A percentile compares a stretch with the other conserved stretches of the same genome.
Evolutionary conservation across 2,329 filamentous ascomycete species (phyloP).

Genomic region (Erysiphe pisi): DNA sequence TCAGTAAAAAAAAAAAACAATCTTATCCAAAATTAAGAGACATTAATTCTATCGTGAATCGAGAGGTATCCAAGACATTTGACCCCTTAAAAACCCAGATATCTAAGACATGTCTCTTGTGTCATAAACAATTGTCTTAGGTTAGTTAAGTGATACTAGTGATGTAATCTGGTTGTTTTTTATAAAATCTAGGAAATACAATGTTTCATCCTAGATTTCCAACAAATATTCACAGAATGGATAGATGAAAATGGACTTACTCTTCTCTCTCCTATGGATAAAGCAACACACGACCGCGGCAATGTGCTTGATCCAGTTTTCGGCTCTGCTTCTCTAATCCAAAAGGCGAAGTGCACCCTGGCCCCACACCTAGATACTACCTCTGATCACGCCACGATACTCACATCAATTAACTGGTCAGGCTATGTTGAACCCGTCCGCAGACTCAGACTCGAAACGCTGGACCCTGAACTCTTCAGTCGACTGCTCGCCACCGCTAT

Average conservation of each 20-base stretch:
- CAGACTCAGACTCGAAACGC: constrained; percentile 7
- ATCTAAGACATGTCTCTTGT: no score
- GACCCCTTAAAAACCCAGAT: no score
- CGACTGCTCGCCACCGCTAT: constrained; percentile 15
- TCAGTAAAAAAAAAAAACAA: no score
- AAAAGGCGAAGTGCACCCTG: not conserved
- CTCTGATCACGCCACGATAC: not conserved
- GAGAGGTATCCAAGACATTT: no score
- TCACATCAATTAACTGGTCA: constrained; percentile 18
- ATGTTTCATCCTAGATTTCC: no score
- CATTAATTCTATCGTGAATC: no score
- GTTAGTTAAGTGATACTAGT: no score
- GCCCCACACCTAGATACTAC: constrained; percentile 1
- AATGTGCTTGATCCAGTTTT: constrained; percentile 20
- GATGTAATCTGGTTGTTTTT: no score
- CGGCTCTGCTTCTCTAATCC: not conserved
- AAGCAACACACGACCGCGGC: constrained; percentile 4
- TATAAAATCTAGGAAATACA: no score
- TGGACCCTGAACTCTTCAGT: not conserved
- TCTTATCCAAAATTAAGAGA: no score
- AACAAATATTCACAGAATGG: constrained; percentile 18
- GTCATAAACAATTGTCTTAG: no score
- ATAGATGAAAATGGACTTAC: not conserved
- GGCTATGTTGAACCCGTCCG: constrained; percentile 21
- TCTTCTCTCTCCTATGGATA: constrained; percentile 13